Evolutionary conservation across 2,329 filamentous ascomycete genomes (phyloP).

Genomic region (Biscogniauxia mediterranea): DNA sequence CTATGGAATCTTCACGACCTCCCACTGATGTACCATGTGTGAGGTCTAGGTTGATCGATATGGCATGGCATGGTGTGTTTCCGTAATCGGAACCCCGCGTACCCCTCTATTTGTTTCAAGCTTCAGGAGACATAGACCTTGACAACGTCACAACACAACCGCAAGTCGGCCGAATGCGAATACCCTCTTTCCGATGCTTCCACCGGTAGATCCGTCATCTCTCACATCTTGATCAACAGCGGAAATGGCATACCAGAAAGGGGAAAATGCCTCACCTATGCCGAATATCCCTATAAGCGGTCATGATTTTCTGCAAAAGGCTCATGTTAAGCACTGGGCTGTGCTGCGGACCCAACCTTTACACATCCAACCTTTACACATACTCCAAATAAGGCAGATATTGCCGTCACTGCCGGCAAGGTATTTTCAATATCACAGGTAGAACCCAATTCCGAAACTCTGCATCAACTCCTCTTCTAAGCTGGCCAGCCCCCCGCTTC

Average conservation of each 20-base stretch:
- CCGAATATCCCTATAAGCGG: background rate
- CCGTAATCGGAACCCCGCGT: constrained; percentile 23
- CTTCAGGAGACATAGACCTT: background rate
- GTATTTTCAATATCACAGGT: too few species aligned
- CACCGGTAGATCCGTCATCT: background rate
- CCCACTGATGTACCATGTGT: background rate
- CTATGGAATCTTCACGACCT: too few species aligned
- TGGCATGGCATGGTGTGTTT: background rate
- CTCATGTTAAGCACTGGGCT: constrained; percentile 30
- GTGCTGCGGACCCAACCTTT: constrained; percentile 42
- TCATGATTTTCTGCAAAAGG: too few species aligned
- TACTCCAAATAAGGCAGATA: background rate
- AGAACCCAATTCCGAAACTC: too few species aligned
- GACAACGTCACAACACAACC: constrained; percentile 3
- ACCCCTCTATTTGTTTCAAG: constrained; percentile 16
- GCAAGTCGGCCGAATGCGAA: background rate
- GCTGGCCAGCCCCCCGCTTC: too few species aligned
- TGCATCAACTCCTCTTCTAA: too few species aligned
- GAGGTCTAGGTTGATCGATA: constrained; percentile 1
- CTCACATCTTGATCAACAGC: background rate
- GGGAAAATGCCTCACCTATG: background rate
- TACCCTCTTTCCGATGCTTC: background rate
- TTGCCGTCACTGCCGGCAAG: too few species aligned
- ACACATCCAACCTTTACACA: constrained; percentile 32
- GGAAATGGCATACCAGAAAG: background rate